Percentiles rank a stretch among this genome's conserved stretches.
Conservation (phyloP, 2,329 filamentous ascomycete genomes). For the Ascomycota sp. region DNA sequence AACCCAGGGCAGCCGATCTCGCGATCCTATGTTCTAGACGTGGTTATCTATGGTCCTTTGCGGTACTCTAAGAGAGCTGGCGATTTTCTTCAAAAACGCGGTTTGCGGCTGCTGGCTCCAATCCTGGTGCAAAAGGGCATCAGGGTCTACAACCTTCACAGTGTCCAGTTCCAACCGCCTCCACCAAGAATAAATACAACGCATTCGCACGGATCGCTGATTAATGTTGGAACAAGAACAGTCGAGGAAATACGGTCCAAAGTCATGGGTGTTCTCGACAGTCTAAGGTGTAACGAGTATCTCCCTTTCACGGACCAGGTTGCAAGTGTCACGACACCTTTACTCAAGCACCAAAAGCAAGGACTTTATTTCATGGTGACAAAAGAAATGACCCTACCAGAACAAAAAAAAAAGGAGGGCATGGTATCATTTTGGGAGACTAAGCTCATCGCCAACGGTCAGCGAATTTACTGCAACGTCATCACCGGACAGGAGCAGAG, state of each 20-base stretch:
- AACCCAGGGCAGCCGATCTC: slow-evolving; percentile 39
- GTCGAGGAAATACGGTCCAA: slow-evolving; percentile 73
- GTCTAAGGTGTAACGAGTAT: slow-evolving; percentile 51
- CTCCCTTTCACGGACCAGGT: slow-evolving; percentile 51
- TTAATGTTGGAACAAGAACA: slow-evolving; percentile 30
- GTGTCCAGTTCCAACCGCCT: slow-evolving; percentile 22
- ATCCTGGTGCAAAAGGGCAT: slow-evolving; percentile 43
- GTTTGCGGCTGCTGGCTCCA: slow-evolving; percentile 44
- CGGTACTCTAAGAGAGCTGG: slow-evolving; percentile 44
- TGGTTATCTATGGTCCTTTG: slow-evolving; percentile 61
- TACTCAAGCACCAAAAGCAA: slow-evolving; percentile 76
- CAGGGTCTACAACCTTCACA: slow-evolving; percentile 58
- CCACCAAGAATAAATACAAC: slow-evolving; percentile 13
- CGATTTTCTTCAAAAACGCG: slow-evolving; percentile 35
- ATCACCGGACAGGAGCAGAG: slow-evolving; percentile 51
- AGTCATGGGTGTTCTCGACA: slow-evolving; percentile 72
- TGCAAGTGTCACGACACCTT: slow-evolving; percentile 34
- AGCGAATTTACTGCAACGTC: slow-evolving; percentile 52
- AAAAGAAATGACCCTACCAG: slow-evolving; percentile 46
- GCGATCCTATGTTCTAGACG: slow-evolving; percentile 35
- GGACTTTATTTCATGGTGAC: slow-evolving; percentile 67
- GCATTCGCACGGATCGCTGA: slow-evolving; percentile 8
- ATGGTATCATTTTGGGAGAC: slow-evolving; percentile 60
- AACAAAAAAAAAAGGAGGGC: slow-evolving; percentile 32
- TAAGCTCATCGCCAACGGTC: slow-evolving; percentile 24